Conservation (phyloP, 768 basidiomycete species). For the Pleurotus eryngii region DNA sequence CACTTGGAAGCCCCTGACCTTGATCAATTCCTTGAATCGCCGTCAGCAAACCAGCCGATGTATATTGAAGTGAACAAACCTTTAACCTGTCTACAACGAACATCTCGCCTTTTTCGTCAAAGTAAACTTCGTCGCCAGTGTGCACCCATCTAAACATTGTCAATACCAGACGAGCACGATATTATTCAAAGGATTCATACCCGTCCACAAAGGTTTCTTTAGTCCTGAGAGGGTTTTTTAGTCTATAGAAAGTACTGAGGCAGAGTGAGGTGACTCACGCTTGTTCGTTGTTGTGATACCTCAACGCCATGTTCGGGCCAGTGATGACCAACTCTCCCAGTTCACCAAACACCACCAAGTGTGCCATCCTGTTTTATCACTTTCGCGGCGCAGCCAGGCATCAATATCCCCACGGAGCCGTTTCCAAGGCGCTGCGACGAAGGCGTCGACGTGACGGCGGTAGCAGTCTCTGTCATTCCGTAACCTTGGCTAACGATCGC, state of each 20-base stretch:
- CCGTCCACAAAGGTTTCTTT: slow-evolving; percentile 3
- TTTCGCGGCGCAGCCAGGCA: slow-evolving; percentile 13
- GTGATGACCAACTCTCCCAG: slow-evolving; percentile 23
- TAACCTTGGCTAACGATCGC: slow-evolving; percentile 40
- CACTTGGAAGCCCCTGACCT: slow-evolving; percentile 35
- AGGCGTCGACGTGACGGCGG: slow-evolving; percentile 41
- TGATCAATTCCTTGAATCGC: slow-evolving; percentile 40
- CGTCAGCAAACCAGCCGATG: not conserved
- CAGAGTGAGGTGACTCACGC: slow-evolving; percentile 13
- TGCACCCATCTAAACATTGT: slow-evolving; percentile 29
- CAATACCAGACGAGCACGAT: not conserved
- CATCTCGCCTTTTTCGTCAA: slow-evolving; percentile 41
- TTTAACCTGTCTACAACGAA: slow-evolving; percentile 52
- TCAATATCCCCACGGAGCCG: slow-evolving; percentile 28
- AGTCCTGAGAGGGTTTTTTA: not conserved
- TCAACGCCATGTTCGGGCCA: slow-evolving; percentile 12
- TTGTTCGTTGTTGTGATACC: slow-evolving; percentile 16
- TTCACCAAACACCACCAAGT: slow-evolving; percentile 10
- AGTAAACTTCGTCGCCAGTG: slow-evolving; percentile 48
- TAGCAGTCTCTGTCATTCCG: slow-evolving; percentile 35
- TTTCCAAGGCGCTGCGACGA: slow-evolving; percentile 35
- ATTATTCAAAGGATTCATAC: not conserved
- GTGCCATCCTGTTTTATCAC: slow-evolving; percentile 15
- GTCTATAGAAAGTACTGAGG: slow-evolving; percentile 20
- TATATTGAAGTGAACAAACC: slow-evolving; percentile 13